Percentiles rank a stretch among this genome's conserved stretches.
Evolutionary conservation across 192 early-diverging fungal species (phyloP).

Genomic region (Podila epicladia): DNA sequence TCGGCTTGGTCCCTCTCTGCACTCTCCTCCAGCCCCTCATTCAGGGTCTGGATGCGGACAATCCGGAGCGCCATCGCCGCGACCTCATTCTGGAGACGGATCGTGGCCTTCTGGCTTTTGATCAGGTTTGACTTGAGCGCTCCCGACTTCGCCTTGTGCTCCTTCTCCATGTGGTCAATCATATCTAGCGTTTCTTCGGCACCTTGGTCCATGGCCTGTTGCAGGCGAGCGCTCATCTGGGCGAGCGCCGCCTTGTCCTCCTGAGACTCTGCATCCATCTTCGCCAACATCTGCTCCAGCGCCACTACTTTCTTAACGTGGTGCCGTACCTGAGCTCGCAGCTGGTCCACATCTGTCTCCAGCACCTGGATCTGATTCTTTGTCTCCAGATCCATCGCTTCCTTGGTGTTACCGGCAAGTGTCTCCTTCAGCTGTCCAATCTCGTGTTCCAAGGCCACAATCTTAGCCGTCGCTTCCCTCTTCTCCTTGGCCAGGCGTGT

Average conservation of each 20-base stretch:
- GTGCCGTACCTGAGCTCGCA: not conserved
- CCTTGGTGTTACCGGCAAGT: not conserved
- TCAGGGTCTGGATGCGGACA: constrained; percentile 8
- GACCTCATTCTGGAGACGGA: constrained; percentile 12
- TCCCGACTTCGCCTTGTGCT: constrained; percentile 10
- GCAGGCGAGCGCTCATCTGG: not conserved
- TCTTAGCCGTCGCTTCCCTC: not conserved
- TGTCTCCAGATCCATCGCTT: not conserved
- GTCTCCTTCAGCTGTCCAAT: not conserved
- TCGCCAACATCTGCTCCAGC: not conserved
- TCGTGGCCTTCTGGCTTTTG: constrained; percentile 15
- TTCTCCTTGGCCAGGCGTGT: not conserved
- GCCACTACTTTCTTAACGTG: not conserved
- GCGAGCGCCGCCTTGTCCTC: not conserved
- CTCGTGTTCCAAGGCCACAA: constrained; percentile 3
- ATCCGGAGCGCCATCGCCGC: constrained; percentile 6
- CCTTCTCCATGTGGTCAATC: constrained; percentile 21
- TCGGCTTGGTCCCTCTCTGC: constrained; percentile 1
- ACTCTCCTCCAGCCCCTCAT: constrained; percentile 12
- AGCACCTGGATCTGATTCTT: not conserved
- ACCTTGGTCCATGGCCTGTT: not conserved
- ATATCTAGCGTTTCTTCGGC: not conserved
- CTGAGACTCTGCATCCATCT: not conserved
- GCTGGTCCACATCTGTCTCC: not conserved
- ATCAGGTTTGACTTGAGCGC: constrained; percentile 8